These are phyloP conservation scores for Apiotrichum porosum DNA, from an alignment of 1,284 basidiomycete species.

Conservation along the genomic window DNA sequence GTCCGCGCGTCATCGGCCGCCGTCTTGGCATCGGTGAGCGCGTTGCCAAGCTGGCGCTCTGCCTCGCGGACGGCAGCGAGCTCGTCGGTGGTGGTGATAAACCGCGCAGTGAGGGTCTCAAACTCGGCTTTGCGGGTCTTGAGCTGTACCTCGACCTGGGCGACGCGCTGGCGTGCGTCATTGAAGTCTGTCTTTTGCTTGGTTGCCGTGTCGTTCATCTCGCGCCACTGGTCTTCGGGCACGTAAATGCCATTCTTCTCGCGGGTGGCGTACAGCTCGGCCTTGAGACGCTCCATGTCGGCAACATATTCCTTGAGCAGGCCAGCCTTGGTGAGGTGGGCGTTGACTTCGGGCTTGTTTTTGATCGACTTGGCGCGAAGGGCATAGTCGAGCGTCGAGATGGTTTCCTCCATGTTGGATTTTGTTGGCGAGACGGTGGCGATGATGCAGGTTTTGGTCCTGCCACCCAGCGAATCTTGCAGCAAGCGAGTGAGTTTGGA, in stretches of 20 bases:
- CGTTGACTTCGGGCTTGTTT: conserved; percentile 93
- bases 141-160: conserved; percentile 76
- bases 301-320: conserved; percentile 89
- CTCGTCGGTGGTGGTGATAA: conserved; percentile 70
- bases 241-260: conserved; percentile 95
- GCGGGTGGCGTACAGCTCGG: conserved; percentile 75
- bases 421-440: conserved; percentile 90
- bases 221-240: conserved; percentile 79
- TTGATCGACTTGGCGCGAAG: conserved; percentile 91
- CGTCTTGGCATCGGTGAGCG: conserved; percentile 56
- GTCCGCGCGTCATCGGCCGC: conserved; percentile 58
- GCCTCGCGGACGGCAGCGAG: conserved; percentile 53
- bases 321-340: conserved; percentile 85
- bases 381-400: conserved; percentile 97
- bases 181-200: conserved; percentile 67
- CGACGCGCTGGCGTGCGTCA: conserved; percentile 74
- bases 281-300: conserved; percentile 93
- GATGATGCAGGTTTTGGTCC: conserved; percentile 97
- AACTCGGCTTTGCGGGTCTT: conserved; percentile 78
- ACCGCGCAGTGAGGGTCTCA: conserved; percentile 72
- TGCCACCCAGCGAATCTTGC: conserved; percentile 97
- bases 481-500: conserved; percentile 90
- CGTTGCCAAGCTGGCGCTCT: conserved; percentile 57
- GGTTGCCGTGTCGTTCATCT: conserved; percentile 73
- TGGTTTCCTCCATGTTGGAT: conserved; percentile 92